Conservation (phyloP, 2,329 filamentous ascomycete genomes). For the Microcera coccophila region DNA sequence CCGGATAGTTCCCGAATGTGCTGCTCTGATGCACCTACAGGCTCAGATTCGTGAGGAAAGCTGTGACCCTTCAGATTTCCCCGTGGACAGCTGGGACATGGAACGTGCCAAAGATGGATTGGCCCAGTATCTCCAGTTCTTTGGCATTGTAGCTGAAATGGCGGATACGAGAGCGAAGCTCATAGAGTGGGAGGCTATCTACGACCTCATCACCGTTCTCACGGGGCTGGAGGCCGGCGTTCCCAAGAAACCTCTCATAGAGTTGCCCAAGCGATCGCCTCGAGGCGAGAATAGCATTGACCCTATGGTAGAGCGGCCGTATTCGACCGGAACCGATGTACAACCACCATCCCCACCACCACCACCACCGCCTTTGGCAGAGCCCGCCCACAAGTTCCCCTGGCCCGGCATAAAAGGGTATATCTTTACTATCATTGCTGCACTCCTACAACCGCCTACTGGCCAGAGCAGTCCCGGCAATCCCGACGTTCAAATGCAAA, state of each 20-base stretch:
- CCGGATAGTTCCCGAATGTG: conserved; percentile 89
- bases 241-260: conserved; percentile 69
- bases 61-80: conserved; percentile 79
- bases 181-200: conserved; percentile 87
- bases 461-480: conserved; percentile 59
- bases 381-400: conserved; percentile 60
- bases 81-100: conserved; percentile 95
- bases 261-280: conserved; percentile 33
- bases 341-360: conserved; percentile 37
- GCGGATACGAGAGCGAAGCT: conserved; percentile 77
- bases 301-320: conserved; percentile 61
- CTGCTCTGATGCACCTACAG: conserved; percentile 90
- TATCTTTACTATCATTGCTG: conserved; percentile 84
- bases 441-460: conserved; percentile 77
- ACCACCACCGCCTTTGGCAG: conserved; percentile 50
- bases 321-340: conserved; percentile 36
- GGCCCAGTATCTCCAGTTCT: conserved; percentile 90
- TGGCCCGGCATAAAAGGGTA: conserved; percentile 83
- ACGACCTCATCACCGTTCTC: conserved; percentile 82
- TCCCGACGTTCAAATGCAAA: conserved; percentile 79
- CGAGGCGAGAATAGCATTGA: conserved; percentile 18
- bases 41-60: conserved; percentile 78
- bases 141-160: conserved; percentile 83
- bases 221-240: conserved; percentile 85
- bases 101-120: conserved; percentile 93